Conservation (phyloP, 352 stramenopile genomes). For the Bremia lactucae region DNA sequence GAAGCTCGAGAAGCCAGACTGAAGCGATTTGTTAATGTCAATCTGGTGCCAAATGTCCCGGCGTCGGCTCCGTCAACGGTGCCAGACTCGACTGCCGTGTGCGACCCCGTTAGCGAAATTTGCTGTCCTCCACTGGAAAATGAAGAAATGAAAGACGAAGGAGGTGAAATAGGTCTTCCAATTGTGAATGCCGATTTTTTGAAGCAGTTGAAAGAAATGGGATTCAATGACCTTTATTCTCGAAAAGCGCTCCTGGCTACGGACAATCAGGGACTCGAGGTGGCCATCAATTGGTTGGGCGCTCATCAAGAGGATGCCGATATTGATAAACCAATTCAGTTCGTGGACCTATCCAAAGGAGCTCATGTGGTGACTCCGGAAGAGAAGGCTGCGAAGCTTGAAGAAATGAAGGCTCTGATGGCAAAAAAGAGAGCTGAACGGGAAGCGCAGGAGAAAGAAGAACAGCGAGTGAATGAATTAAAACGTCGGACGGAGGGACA, state of each 20-base stretch:
- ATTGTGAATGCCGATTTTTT: slow-evolving; percentile 66
- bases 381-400: slow-evolving; percentile 83
- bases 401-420: slow-evolving; percentile 71
- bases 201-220: slow-evolving; percentile 72
- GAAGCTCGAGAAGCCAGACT: slow-evolving; percentile 75
- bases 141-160: slow-evolving; percentile 23
- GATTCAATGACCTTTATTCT: slow-evolving; percentile 67
- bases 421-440: slow-evolving; percentile 66
- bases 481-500: slow-evolving; percentile 66
- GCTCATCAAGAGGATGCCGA: slow-evolving; percentile 84
- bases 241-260: slow-evolving; percentile 80
- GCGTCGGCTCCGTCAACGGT: slow-evolving; percentile 10
- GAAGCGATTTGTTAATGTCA: slow-evolving; percentile 59
- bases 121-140: slow-evolving; percentile 31
- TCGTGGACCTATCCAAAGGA: slow-evolving; percentile 52
- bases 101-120: slow-evolving; percentile 48
- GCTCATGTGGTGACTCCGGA: slow-evolving; percentile 62
- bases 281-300: slow-evolving; percentile 80
- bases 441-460: slow-evolving; percentile 65
- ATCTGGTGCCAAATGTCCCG: slow-evolving; percentile 30
- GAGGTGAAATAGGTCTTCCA: slow-evolving; percentile 25
- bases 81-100: slow-evolving; percentile 47
- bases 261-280: slow-evolving; percentile 57
- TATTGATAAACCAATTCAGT: slow-evolving; percentile 86
- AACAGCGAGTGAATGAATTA: slow-evolving; percentile 62